These are phyloP conservation scores for Conoideocrella luteorostrata DNA, from an alignment of 2,329 filamentous ascomycete species.

Conservation along the genomic window DNA sequence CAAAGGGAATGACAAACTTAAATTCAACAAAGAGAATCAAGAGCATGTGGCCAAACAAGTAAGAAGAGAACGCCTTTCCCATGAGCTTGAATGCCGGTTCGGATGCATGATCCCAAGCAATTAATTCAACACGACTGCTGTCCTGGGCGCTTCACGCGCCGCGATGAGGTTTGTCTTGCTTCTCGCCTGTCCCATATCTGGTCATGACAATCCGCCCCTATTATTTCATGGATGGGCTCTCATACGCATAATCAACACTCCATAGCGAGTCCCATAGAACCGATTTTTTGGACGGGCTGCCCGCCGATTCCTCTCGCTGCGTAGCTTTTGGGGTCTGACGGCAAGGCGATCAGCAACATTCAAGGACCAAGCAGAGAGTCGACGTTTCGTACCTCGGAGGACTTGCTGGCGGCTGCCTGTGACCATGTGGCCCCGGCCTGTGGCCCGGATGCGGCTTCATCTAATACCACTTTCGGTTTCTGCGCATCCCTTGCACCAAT, in stretches of 20 bases:
- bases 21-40: too few species aligned
- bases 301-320: constrained; percentile 32
- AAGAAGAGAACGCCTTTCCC: too few species aligned
- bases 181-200: neutral
- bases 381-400: constrained; percentile 48
- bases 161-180: neutral
- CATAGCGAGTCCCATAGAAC: constrained; percentile 58
- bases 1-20: too few species aligned
- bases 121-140: too few species aligned
- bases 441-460: constrained; percentile 10
- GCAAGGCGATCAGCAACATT: constrained; percentile 16
- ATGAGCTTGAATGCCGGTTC: too few species aligned
- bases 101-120: too few species aligned
- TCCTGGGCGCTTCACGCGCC: too few species aligned
- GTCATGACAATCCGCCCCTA: neutral
- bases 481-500: neutral
- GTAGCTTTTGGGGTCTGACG: constrained; percentile 21
- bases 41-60: too few species aligned
- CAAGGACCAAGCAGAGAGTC: constrained; percentile 45
- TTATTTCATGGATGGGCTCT: constrained; percentile 30
- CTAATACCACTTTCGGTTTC: neutral
- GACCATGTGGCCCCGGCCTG: constrained; percentile 20
- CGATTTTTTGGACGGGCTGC: constrained; percentile 42
- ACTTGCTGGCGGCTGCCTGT: constrained; percentile 17
- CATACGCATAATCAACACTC: constrained; percentile 53